Conservation (phyloP, 2,329 filamentous ascomycete genomes). For the Alternaria rosae region DNA sequence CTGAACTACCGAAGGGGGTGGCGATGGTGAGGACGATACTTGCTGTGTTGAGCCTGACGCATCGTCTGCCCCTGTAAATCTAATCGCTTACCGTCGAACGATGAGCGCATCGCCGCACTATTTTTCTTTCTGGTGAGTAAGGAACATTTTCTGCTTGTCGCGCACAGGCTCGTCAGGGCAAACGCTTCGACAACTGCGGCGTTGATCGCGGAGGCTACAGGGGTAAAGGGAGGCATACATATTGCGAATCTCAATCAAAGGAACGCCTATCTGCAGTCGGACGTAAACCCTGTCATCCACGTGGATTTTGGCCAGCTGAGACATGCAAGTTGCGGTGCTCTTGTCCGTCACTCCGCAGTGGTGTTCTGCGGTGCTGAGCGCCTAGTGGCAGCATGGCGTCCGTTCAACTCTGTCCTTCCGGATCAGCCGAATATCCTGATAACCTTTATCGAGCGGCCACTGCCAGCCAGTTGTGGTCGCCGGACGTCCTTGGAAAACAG, state of each 20-base stretch:
- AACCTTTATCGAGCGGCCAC: conserved; percentile 18
- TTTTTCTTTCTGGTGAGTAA: conserved; percentile 9
- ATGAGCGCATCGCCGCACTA: conserved; percentile 14
- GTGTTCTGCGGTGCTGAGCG: conserved; percentile 19
- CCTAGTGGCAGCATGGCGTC: conserved; percentile 21
- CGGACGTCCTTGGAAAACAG: conserved; percentile 25
- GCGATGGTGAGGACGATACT: conserved; percentile 22
- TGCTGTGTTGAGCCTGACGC: conserved; percentile 27
- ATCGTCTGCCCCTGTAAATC: conserved; percentile 31
- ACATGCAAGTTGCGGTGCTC: conserved; percentile 14
- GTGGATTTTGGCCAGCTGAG: conserved; percentile 37
- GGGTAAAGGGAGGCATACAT: conserved; percentile 29
- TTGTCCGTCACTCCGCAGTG: conserved; percentile 23
- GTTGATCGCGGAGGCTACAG: conserved; percentile 26
- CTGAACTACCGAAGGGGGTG: conserved; percentile 22
- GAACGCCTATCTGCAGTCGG: conserved; percentile 24
- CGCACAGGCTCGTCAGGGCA: conserved; percentile 3
- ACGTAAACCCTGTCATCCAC: conserved; percentile 39
- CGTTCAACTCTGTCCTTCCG: conserved; percentile 24
- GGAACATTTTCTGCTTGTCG: conserved; percentile 4
- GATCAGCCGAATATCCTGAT: conserved; percentile 22
- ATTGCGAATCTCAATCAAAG: conserved; percentile 38
- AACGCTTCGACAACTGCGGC: conserved; percentile 3
- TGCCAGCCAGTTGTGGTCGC: conserved; percentile 22
- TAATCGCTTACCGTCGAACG: conserved; percentile 18